Percentiles rank a stretch among this genome's conserved stretches.
Evolutionary conservation across 768 basidiomycete species (phyloP).

Genomic region (Pleurotus djamor): DNA sequence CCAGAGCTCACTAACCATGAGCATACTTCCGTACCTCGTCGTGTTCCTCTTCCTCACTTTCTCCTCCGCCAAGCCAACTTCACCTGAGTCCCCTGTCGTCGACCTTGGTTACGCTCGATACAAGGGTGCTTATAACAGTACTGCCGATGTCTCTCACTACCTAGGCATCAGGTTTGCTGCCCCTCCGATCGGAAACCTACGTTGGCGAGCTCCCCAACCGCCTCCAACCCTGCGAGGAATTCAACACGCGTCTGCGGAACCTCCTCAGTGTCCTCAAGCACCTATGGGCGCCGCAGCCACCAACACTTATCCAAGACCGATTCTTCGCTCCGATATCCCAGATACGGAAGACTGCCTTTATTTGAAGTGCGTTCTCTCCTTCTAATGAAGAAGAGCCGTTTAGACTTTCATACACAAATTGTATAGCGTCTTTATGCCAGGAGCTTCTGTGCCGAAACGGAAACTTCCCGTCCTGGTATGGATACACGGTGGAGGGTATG

Average conservation of each 20-base stretch:
- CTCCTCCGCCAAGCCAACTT: neutral
- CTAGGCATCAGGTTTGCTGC: constrained; percentile 4
- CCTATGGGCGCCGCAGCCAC: constrained; percentile 6
- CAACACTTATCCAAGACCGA: neutral
- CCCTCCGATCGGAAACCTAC: constrained; percentile 7
- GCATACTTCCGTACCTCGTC: neutral
- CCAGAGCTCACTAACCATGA: no score
- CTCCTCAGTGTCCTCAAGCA: constrained; percentile 21
- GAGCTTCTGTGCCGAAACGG: neutral
- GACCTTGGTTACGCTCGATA: constrained; percentile 3
- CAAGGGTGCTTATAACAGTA: neutral
- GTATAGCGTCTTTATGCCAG: neutral
- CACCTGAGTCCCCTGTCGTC: neutral
- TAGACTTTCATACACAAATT: neutral
- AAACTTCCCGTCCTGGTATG: constrained; percentile 28
- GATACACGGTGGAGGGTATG: constrained; percentile 33
- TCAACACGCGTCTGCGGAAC: constrained; percentile 22
- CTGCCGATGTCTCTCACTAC: neutral
- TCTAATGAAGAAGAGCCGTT: neutral
- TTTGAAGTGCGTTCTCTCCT: constrained; percentile 18
- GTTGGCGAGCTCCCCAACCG: constrained; percentile 24
- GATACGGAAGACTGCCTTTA: constrained; percentile 31
- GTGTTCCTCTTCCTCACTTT: neutral
- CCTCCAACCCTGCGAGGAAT: constrained; percentile 16
- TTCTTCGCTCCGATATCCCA: neutral